Conservation (phyloP, 306 rosid genomes). For the Quercus gilva region DNA sequence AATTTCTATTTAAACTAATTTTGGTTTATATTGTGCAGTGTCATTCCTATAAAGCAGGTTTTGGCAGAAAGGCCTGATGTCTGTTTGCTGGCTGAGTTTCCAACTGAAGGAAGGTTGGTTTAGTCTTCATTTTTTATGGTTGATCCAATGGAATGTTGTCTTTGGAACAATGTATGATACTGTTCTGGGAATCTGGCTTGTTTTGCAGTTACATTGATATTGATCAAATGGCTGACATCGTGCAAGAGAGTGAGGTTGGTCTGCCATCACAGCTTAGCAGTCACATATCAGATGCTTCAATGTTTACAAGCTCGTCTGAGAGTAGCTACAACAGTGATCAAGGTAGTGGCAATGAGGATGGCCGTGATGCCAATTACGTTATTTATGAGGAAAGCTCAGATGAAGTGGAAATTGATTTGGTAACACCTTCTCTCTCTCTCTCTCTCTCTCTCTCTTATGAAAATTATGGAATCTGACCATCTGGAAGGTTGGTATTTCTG, state of each 20-base stretch:
- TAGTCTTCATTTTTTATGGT: conserved; percentile 18
- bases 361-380: conserved; percentile 52
- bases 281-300: conserved; percentile 65
- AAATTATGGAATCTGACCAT: background rate
- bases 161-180: conserved; percentile 13
- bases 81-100: conserved; percentile 82
- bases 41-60: conserved; percentile 66
- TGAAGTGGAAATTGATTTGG: conserved; percentile 68
- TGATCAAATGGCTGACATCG: conserved; percentile 61
- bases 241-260: conserved; percentile 65
- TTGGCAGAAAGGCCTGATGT: conserved; percentile 78
- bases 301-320: conserved; percentile 79
- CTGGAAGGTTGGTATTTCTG: conserved; percentile 1
- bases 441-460: background rate
- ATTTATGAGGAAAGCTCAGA: conserved; percentile 86
- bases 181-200: conserved; percentile 27
- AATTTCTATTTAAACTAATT: conserved; percentile 5
- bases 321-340: conserved; percentile 91
- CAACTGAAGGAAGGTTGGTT: conserved; percentile 87
- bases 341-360: conserved; percentile 96
- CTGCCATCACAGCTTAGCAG: conserved; percentile 70
- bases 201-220: conserved; percentile 72
- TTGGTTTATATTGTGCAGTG: conserved; percentile 50
- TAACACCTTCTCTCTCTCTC: conserved; percentile 24
- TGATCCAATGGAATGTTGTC: background rate